Evolutionary conservation across 2,329 filamentous ascomycete species (phyloP).

Genomic region (Stemphylium vesicarium): DNA sequence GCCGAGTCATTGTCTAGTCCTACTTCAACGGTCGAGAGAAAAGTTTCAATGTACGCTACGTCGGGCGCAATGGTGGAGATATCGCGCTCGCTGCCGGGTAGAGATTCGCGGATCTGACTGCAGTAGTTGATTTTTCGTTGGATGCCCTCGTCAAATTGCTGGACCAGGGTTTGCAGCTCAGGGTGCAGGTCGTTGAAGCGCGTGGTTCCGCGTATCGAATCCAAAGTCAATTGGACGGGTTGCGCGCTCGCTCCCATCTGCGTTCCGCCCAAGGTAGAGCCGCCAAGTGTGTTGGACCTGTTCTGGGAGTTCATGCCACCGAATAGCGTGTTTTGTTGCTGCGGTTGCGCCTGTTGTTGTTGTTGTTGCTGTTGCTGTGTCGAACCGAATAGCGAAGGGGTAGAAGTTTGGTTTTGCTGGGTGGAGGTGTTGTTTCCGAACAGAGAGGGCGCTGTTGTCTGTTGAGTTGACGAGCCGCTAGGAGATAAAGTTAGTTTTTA

Average conservation of each 20-base stretch:
- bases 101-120: constrained; percentile 73
- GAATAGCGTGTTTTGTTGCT: constrained; percentile 43
- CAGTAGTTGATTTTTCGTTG: constrained; percentile 78
- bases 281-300: constrained; percentile 33
- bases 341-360: constrained; percentile 34
- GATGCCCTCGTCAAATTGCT: constrained; percentile 79
- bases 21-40: constrained; percentile 67
- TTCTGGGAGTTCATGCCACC: constrained; percentile 42
- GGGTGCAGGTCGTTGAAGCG: constrained; percentile 90
- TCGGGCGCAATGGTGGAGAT: constrained; percentile 70
- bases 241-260: constrained; percentile 38
- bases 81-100: constrained; percentile 67
- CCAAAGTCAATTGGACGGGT: constrained; percentile 46
- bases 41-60: constrained; percentile 67
- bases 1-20: constrained; percentile 68
- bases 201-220: constrained; percentile 82
- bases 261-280: constrained; percentile 29
- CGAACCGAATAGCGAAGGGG: constrained; percentile 43
- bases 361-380: constrained; percentile 37
- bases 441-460: constrained; percentile 37
- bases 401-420: constrained; percentile 38
- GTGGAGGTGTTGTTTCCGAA: constrained; percentile 36
- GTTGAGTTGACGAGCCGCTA: constrained; percentile 45
- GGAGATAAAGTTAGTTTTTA: constrained; percentile 37
- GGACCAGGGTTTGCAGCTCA: constrained; percentile 78